Conservation (phyloP, 345 rosid genomes). For the Eucalyptus albens region DNA sequence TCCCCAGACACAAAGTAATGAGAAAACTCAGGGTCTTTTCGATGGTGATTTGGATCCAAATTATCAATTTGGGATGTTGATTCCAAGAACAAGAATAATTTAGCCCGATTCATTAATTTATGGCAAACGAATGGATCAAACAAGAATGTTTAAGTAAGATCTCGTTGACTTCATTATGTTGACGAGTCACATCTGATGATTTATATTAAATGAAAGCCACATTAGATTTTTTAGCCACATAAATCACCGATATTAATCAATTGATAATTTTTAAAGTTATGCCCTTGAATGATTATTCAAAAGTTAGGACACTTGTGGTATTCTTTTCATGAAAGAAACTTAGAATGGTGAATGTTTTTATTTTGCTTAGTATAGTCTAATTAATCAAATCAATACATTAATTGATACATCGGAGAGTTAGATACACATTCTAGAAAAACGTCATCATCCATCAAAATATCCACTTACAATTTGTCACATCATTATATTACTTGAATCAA, state of each 20-base stretch:
- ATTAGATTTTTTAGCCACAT: not conserved
- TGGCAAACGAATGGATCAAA: not conserved
- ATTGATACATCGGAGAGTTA: not conserved
- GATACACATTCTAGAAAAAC: not conserved
- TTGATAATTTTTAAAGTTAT: not conserved
- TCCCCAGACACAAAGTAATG: not conserved
- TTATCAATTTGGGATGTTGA: not conserved
- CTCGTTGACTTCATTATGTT: not conserved
- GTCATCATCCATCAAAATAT: not conserved
- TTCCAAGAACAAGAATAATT: not conserved
- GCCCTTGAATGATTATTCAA: too few species aligned
- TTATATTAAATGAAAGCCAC: not conserved
- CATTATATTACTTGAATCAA: not conserved
- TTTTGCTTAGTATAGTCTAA: not conserved
- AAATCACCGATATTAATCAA: not conserved
- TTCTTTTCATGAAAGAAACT: not conserved
- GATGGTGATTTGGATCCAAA: not conserved
- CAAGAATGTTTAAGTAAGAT: not conserved
- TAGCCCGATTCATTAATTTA: not conserved
- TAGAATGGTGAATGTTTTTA: not conserved
- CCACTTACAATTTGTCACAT: not conserved
- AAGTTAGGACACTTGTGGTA: accelerated
- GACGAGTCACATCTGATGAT: not conserved
- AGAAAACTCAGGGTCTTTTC: not conserved
- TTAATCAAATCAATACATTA: not conserved